phyloP scores from a whole-genome alignment of 2,329 filamentous ascomycete species.

The Plenodomus tracheiphilus region DNA sequence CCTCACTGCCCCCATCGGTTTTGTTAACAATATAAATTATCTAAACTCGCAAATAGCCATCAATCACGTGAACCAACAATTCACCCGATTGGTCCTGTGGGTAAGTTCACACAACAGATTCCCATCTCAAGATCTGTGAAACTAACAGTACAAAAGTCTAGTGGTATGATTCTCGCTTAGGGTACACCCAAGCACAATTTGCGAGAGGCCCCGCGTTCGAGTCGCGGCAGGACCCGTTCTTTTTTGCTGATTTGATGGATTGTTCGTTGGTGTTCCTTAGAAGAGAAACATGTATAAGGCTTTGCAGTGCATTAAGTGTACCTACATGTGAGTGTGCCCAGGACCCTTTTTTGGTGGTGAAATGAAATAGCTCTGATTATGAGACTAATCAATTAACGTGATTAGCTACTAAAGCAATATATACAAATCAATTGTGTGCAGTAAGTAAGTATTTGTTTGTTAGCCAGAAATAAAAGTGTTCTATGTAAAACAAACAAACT shows the following conservation, averaged over 20 bases:
- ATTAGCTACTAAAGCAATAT: too few relatives aligned
- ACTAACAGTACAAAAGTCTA: constrained; percentile 9
- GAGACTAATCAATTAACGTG: too few relatives aligned
- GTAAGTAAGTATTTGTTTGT: too few relatives aligned
- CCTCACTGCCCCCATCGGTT: too few relatives aligned
- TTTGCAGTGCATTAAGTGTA: background rate
- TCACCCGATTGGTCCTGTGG: constrained; percentile 11
- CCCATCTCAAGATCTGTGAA: background rate
- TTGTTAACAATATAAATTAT: background rate
- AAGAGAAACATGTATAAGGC: background rate
- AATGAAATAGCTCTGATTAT: too few relatives aligned
- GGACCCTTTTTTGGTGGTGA: too few relatives aligned
- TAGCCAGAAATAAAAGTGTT: too few relatives aligned
- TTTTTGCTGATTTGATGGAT: background rate
- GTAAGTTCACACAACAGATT: constrained; percentile 1
- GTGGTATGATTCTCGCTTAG: constrained; percentile 21
- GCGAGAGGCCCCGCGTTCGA: constrained; percentile 25
- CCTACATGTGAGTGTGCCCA: too few relatives aligned
- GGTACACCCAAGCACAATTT: constrained; percentile 14
- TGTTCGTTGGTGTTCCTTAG: too few relatives aligned
- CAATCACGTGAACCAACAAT: constrained; percentile 11
- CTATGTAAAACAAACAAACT: too few relatives aligned
- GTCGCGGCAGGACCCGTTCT: constrained; percentile 21
- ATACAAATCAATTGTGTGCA: too few relatives aligned
- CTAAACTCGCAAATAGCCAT: background rate